Conservation (phyloP, 768 basidiomycete species). For the Rhodotorula graminis region DNA sequence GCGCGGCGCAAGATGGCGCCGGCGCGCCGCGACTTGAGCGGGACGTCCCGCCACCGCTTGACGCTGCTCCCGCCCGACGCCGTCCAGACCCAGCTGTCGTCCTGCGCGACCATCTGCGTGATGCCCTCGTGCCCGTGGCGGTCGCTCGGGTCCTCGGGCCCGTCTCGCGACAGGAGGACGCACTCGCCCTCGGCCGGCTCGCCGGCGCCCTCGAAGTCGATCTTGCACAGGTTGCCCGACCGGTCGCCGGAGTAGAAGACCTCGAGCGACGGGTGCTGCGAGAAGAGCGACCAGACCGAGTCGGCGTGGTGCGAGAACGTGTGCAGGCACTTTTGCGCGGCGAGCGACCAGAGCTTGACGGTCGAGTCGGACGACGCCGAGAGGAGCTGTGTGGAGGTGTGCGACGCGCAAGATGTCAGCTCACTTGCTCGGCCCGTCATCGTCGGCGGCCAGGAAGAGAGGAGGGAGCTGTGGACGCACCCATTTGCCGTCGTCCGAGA, state of each 20-base stretch:
- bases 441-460: too few relatives aligned
- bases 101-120: constrained; percentile 74
- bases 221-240: constrained; percentile 78
- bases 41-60: constrained; percentile 70
- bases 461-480: constrained; percentile 53
- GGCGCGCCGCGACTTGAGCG: constrained; percentile 45
- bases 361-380: constrained; percentile 54
- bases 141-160: constrained; percentile 50
- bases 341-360: constrained; percentile 89
- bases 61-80: constrained; percentile 77
- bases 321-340: constrained; percentile 79
- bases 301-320: constrained; percentile 90
- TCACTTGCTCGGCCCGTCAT: too few relatives aligned
- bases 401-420: too few relatives aligned
- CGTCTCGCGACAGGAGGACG: constrained; percentile 62
- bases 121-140: constrained; percentile 54
- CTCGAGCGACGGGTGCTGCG: constrained; percentile 76
- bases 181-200: constrained; percentile 88
- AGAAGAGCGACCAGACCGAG: constrained; percentile 81
- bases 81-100: constrained; percentile 83
- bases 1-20: neutral
- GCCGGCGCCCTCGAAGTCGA: constrained; percentile 77
- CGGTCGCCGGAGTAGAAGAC: constrained; percentile 93
- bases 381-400: constrained; percentile 24
- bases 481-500: constrained; percentile 86